These are phyloP conservation scores for Jamesozyma gamospora DNA, from an alignment of 805 yeast species.

Conservation along the genomic window DNA sequence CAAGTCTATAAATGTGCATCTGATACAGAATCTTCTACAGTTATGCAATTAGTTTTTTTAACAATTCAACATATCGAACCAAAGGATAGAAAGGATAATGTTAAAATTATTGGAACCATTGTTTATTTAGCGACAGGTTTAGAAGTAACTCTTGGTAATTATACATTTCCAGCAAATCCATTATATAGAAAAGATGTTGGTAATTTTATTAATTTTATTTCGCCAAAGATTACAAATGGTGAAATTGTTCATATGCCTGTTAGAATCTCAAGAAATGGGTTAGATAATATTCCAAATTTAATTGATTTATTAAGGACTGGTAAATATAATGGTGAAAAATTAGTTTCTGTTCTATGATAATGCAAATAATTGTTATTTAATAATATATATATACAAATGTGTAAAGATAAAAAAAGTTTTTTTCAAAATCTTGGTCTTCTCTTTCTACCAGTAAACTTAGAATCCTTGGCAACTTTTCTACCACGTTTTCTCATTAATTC, in stretches of 20 bases:
- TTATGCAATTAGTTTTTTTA: conserved; percentile 29
- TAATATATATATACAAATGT: conserved; percentile 1
- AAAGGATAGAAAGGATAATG: conserved; percentile 26
- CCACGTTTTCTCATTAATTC: conserved; percentile 89
- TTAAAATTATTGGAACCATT: conserved; percentile 27
- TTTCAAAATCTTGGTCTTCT: conserved; percentile 53
- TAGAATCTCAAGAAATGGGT: conserved; percentile 23
- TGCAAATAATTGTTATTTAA: not conserved
- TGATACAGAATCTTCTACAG: conserved; percentile 24
- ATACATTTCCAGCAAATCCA: conserved; percentile 18
- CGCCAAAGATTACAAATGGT: conserved; percentile 17
- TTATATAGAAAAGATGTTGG: conserved; percentile 17
- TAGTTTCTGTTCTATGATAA: conserved; percentile 12
- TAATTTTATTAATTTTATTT: conserved; percentile 22
- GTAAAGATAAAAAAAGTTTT: not conserved
- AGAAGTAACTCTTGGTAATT: conserved; percentile 24
- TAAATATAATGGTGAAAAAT: conserved; percentile 24
- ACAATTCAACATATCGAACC: conserved; percentile 19
- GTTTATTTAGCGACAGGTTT: conserved; percentile 33
- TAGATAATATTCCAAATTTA: conserved; percentile 21
- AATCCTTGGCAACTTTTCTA: conserved; percentile 76
- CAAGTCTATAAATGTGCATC: conserved; percentile 29
- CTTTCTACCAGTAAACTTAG: conserved; percentile 84
- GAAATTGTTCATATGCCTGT: conserved; percentile 27
- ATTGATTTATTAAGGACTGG: conserved; percentile 20